These are phyloP conservation scores for Neurospora crassa DNA, from an alignment of 2,329 filamentous ascomycete species.

Conservation along the genomic window DNA sequence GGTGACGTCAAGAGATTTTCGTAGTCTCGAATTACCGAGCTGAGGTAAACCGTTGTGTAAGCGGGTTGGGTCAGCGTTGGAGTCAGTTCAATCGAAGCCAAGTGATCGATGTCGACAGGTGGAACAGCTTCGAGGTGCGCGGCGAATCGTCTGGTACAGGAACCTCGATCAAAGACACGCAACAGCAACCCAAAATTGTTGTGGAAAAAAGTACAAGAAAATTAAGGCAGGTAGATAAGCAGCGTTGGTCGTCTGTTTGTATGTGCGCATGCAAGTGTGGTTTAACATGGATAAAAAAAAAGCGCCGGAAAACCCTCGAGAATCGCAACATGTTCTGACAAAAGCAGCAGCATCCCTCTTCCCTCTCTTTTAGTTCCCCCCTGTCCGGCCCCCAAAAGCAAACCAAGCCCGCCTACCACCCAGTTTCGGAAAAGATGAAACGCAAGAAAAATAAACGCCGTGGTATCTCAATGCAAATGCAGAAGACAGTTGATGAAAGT, in stretches of 20 bases:
- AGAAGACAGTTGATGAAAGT: conserved; percentile 11
- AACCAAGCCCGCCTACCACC: not conserved
- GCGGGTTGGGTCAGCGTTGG: not conserved
- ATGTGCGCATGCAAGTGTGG: not conserved
- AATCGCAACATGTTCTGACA: not conserved
- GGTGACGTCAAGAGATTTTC: not conserved
- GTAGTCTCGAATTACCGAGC: not conserved
- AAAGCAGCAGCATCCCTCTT: not conserved
- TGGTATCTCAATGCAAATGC: conserved; percentile 29
- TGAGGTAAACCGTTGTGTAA: not conserved
- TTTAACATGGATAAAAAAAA: not conserved
- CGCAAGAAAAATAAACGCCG: conserved; percentile 26
- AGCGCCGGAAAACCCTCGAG: not conserved
- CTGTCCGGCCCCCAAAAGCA: not conserved
- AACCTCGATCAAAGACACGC: not conserved
- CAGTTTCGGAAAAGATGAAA: not conserved
- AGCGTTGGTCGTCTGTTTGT: not conserved
- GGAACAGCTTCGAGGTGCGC: not conserved
- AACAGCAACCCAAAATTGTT: not conserved
- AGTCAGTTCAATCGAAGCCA: not conserved
- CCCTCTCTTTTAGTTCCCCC: not conserved
- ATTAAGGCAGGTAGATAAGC: not conserved
- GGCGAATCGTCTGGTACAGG: not conserved
- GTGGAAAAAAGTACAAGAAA: not conserved
- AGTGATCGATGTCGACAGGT: not conserved